These are phyloP conservation scores for Ganoderma multipileum DNA, from an alignment of 1,284 basidiomycete genomes.

Conservation along the genomic window DNA sequence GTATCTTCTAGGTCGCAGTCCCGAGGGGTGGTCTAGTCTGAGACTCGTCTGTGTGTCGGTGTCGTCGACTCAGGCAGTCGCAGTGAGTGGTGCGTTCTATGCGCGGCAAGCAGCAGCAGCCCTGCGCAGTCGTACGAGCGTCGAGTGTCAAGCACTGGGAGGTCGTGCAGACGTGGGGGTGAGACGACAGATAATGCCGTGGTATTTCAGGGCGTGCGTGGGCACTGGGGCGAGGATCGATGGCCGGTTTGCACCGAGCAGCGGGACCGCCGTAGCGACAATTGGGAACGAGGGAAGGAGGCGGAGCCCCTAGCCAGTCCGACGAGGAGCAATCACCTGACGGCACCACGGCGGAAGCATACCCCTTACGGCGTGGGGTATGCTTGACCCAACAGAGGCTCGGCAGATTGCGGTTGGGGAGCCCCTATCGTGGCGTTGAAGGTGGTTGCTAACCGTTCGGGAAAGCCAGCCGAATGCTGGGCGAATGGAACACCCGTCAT, in stretches of 20 bases:
- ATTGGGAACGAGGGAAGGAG: conserved; percentile 19
- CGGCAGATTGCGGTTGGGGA: neutral
- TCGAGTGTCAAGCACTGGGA: neutral
- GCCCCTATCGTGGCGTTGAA: neutral
- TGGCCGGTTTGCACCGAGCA: conserved; percentile 26
- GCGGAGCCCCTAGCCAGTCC: conserved; percentile 15
- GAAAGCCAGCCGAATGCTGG: neutral
- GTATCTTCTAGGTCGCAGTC: conserved; percentile 19
- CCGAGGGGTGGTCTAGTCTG: conserved; percentile 4
- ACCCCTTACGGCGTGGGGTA: conserved; percentile 6
- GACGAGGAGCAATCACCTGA: conserved; percentile 23
- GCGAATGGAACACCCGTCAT: neutral
- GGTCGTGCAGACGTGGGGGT: conserved; percentile 5
- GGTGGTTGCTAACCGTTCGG: neutral
- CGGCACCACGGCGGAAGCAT: conserved; percentile 18
- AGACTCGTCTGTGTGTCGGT: neutral
- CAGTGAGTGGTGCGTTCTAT: conserved; percentile 2
- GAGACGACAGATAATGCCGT: conserved; percentile 17
- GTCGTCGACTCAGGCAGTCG: neutral
- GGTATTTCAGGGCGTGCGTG: conserved; percentile 24
- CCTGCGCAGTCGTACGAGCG: conserved; percentile 21
- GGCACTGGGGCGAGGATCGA: conserved; percentile 5
- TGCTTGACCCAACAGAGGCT: neutral
- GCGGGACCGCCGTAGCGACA: conserved; percentile 19
- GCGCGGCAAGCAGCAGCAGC: neutral